Conservation (phyloP, 768 basidiomycete species). For the Agaricus sinodeliciosus region DNA sequence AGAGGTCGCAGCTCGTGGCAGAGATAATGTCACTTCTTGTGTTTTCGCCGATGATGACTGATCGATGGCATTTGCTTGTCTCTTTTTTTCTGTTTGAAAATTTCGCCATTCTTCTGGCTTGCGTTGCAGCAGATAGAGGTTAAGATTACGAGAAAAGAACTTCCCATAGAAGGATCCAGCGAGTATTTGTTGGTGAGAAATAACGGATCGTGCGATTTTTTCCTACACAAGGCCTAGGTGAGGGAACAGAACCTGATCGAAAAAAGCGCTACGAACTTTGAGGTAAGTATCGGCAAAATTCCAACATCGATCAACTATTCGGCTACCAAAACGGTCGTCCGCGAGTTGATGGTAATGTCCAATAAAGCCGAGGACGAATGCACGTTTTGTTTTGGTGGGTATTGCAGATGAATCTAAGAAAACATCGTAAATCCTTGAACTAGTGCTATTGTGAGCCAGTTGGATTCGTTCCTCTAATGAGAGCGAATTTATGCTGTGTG, state of each 20-base stretch:
- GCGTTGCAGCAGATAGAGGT: constrained; percentile 70
- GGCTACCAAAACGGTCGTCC: constrained; percentile 86
- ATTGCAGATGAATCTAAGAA: constrained; percentile 66
- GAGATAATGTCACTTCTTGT: constrained; percentile 9
- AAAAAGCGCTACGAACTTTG: constrained; percentile 47
- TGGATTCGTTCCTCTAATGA: constrained; percentile 50
- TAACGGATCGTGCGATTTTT: constrained; percentile 81
- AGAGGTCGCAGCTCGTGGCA: not conserved
- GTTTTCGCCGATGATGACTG: not conserved
- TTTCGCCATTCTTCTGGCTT: constrained; percentile 82
- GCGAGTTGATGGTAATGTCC: constrained; percentile 76
- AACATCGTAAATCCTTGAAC: constrained; percentile 77
- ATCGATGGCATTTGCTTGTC: constrained; percentile 9
- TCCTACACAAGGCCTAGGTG: constrained; percentile 44
- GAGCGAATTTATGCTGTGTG: constrained; percentile 50
- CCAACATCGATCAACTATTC: constrained; percentile 91
- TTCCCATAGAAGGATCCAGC: constrained; percentile 80
- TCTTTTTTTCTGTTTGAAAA: constrained; percentile 47
- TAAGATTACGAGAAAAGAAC: constrained; percentile 76
- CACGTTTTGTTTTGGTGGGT: constrained; percentile 55
- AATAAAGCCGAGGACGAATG: constrained; percentile 68
- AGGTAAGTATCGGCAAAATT: constrained; percentile 86
- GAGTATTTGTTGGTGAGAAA: constrained; percentile 64
- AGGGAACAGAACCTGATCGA: constrained; percentile 1
- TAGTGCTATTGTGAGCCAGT: constrained; percentile 46